Evolutionary conservation across 331 rosid genomes (phyloP), one percentile per base, ranked within the genome.

Genomic region (Prunus yedoensis): DNA sequence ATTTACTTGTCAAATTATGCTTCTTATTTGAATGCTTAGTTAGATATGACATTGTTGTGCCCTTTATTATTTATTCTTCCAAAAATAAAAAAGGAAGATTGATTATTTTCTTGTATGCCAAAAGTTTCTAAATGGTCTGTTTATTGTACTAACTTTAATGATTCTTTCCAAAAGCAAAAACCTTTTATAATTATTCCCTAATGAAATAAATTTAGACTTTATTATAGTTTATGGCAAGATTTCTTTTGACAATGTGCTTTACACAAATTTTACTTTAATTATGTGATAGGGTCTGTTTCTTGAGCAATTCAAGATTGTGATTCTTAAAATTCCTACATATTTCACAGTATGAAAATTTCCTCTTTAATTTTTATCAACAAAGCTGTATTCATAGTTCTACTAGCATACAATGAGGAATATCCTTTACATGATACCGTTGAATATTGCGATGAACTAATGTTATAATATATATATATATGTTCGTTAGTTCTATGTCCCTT

Each of bases 241-340:
- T 70, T 53, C 32, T 70, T 50, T 17, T 49, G 62, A 60, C 18
- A 25, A 25, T 27, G 27, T 8, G 5, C 12, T 10, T 58, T 1
- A 21, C 32, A 2, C 63, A 58, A 21, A 28, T 52, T 73, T 61
- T 66, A 74, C 72, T 73, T 49, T 23, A 61, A 69, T 81, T 75
- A 56, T 86, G 50, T 81, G 75, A 50, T 69, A 92, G 99, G 97
- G 82, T 74, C 83, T 88, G 67, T 45, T 86, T 70, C 90, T 96
- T 14, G 80, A 87, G 71, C 97, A 94, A 76, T 94, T 94, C 80
- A 92, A 94, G 92, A 92, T 94, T 11, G 57, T 30, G 80, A 89
- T 94, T 81, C 97, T 94, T 43, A 84, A 77, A 85, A 88, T 90
- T 80, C 97, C 90, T 57, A 96, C 96, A 38, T 94, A 94, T 83